Conservation (phyloP, 805 yeast genomes). For the Wickerhamiella brachini region DNA sequence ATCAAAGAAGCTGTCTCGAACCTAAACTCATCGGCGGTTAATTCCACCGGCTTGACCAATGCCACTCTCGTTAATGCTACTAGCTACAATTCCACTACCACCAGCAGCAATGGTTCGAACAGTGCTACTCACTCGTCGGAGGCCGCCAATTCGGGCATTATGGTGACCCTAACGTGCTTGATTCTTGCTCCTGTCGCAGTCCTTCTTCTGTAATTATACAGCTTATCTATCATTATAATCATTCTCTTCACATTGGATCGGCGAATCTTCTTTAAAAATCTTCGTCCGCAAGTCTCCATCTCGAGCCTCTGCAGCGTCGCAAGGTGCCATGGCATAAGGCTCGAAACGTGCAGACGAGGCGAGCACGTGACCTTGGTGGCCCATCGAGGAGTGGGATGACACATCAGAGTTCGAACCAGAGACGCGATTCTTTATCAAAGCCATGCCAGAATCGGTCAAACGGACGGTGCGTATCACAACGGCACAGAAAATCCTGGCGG, state of each 20-base stretch:
- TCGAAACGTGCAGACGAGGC: no score
- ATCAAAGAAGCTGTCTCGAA: not conserved
- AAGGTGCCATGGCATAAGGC: no score
- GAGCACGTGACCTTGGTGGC: not conserved
- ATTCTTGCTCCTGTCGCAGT: not conserved
- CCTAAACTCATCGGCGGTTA: not conserved
- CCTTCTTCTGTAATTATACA: not conserved
- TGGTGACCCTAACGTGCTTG: not conserved
- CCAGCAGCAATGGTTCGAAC: not conserved
- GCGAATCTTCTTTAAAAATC: no score
- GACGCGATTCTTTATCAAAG: not conserved
- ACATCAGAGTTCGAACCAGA: not conserved
- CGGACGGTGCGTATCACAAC: conserved; percentile 84
- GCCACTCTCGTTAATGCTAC: not conserved
- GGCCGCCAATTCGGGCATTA: not conserved
- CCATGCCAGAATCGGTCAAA: conserved; percentile 36
- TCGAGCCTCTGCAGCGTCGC: no score
- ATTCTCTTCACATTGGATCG: no score
- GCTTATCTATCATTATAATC: no score
- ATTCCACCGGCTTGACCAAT: not conserved
- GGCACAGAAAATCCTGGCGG: conserved; percentile 66
- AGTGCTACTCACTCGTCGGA: not conserved
- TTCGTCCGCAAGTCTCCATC: no score
- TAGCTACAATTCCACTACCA: not conserved
- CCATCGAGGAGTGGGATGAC: not conserved